phyloP scores from a whole-genome alignment of 306 rosid genomes.

The Dicorynia guianensis region DNA sequence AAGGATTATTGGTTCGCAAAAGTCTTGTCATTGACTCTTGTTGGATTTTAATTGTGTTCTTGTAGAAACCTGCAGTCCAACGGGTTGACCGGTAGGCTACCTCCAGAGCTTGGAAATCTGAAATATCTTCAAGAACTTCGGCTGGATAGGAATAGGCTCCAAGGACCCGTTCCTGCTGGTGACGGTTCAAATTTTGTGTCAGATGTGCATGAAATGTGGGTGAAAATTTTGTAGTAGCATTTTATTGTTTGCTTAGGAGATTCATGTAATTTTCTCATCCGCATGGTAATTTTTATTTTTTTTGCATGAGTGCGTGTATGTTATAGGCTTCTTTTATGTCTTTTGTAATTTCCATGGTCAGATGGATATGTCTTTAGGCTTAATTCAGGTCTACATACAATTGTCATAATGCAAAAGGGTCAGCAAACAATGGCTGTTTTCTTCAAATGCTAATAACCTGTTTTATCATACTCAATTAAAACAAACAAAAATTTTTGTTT shows the following conservation, averaged over 20 bases:
- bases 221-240: constrained; percentile 9
- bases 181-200: constrained; percentile 49
- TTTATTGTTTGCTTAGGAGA: constrained; percentile 1
- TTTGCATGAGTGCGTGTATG: neutral
- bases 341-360: neutral
- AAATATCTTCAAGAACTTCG: constrained; percentile 74
- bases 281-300: neutral
- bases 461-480: neutral
- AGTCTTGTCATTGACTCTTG: constrained; percentile 19
- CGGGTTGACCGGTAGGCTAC: constrained; percentile 81
- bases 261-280: neutral
- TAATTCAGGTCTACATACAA: constrained; percentile 6
- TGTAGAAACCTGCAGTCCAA: constrained; percentile 87
- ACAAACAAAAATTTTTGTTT: neutral
- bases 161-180: constrained; percentile 72
- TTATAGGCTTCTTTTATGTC: neutral
- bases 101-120: constrained; percentile 79
- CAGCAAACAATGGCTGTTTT: neutral
- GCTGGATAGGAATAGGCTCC: constrained; percentile 89
- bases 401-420: constrained; percentile 14
- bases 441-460: neutral
- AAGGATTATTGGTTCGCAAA: constrained; percentile 18
- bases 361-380: neutral
- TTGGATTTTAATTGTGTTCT: constrained; percentile 36
- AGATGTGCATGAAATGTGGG: constrained; percentile 67